Percentiles rank a stretch among this genome's conserved stretches.
phyloP scores from a whole-genome alignment of 768 basidiomycete genomes.

The Neoboletus magnificus region DNA sequence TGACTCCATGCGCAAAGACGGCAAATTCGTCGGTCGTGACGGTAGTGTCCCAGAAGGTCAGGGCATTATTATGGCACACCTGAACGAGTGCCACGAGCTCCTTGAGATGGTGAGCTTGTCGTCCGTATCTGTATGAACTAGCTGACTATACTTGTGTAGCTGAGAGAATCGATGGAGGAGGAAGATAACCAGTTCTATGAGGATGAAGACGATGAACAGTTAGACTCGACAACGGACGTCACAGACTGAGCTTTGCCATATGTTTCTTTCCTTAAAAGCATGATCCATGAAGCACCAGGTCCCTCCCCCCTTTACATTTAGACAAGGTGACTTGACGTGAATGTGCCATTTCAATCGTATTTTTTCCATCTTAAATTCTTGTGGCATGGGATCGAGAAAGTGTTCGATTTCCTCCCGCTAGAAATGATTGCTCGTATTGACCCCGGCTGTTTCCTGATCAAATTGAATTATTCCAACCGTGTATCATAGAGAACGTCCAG shows the following conservation, averaged over 20 bases:
- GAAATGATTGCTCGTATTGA: background rate
- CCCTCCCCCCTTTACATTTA: background rate
- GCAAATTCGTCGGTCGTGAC: conserved; percentile 86
- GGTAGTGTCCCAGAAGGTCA: conserved; percentile 94
- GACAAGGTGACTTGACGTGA: background rate
- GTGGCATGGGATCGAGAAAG: background rate
- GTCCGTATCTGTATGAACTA: background rate
- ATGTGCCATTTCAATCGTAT: background rate
- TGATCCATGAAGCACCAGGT: background rate
- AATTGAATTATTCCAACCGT: background rate
- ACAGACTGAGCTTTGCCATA: conserved; percentile 6
- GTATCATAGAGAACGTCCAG: too few relatives aligned
- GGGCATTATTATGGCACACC: conserved; percentile 91
- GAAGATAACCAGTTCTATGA: conserved; percentile 58
- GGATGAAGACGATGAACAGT: conserved; percentile 41
- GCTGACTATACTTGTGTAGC: conserved; percentile 26
- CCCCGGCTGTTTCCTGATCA: background rate
- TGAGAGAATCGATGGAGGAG: conserved; percentile 81
- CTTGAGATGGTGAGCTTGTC: conserved; percentile 76
- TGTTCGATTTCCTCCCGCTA: background rate
- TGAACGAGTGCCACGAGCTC: conserved; percentile 94
- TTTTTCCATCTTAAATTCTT: background rate
- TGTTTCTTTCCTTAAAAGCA: background rate
- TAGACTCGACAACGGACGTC: conserved; percentile 11
- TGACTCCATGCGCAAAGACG: conserved; percentile 88